Evolutionary conservation across 768 basidiomycete genomes (phyloP), one percentile per base, ranked within the genome.

Genomic region (Termitomyces sp.): DNA sequence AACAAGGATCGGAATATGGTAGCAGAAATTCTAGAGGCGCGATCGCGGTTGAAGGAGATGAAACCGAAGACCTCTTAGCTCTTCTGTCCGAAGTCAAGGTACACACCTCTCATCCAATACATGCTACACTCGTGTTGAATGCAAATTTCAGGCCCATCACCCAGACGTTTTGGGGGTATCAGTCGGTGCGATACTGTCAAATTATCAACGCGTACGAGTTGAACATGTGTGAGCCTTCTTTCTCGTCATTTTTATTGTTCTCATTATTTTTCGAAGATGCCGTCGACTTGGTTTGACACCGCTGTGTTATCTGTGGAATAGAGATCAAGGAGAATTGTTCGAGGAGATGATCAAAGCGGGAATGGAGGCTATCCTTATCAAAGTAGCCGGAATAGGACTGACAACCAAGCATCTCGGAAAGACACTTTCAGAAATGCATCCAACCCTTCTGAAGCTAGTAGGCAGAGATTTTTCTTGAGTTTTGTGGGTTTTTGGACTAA

Each of bases 171-270:
- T 86, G 68, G 96, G 85, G 9, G 89, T 98, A 23, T 91, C 95
- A 9, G 93, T 95, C 20, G 97, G 97, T 3, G 95, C 97, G 5
- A 99, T 99, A 56, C 81, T 98, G 31, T 98, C 97, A 27, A 96
- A 93, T 66, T 99, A 99, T 65, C 97, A 99, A 64, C 83, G 97
- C 23, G 87, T 98, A 16, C 84, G 97, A 51, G 94, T 99, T 12
- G 97, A 99, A 71, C 95, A 99, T 79, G 95, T 98, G 92, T 94
- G 61, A 70, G 89, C 46, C 38, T 23, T 32, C 31, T 47, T 23
- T 29, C 13, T 7, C 22, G 42, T 49, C 16, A 5, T 31, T 22
- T 16, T 20, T 33, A 4, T 33, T 18, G 33, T 35, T 52, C 52
- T 58, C 13, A 54, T 7, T 5, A 1, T 20, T 3, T 38, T n/a